Evolutionary conservation across 129 eudicot genomes (phyloP).

Genomic region (Chrysanthemum lavandulifolium): DNA sequence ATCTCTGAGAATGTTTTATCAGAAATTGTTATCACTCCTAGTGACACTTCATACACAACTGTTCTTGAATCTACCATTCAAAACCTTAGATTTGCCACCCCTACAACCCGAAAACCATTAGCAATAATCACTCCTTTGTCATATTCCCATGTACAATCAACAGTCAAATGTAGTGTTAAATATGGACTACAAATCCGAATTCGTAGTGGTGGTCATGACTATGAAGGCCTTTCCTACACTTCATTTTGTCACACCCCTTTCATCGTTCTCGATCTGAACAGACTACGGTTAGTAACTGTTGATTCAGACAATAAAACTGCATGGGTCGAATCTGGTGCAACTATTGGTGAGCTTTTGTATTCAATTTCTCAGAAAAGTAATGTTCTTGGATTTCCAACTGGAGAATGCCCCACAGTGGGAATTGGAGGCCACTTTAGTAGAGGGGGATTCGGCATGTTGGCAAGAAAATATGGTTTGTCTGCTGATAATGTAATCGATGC

Average conservation of each 20-base stretch:
- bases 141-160: slow-evolving; percentile 4
- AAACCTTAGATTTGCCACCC: background rate
- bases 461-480: too few species aligned
- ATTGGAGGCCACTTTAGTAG: background rate
- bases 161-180: background rate
- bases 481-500: too few species aligned
- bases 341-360: background rate
- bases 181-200: background rate
- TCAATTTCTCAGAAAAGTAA: background rate
- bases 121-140: slow-evolving; percentile 9
- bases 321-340: background rate
- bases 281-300: background rate
- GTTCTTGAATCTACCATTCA: background rate
- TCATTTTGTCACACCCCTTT: background rate
- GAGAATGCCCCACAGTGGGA: background rate
- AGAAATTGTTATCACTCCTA: background rate
- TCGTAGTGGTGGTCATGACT: slow-evolving; percentile 3
- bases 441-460: slow-evolving; percentile 8
- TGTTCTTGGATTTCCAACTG: background rate
- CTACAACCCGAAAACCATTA: background rate
- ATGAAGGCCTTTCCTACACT: background rate
- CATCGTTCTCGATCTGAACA: background rate
- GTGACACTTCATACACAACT: background rate
- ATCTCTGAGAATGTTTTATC: background rate
- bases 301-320: background rate